Base-by-base conservation (phyloP, 2,329 filamentous ascomycete species). In the Cordyceps javanica region DNA sequence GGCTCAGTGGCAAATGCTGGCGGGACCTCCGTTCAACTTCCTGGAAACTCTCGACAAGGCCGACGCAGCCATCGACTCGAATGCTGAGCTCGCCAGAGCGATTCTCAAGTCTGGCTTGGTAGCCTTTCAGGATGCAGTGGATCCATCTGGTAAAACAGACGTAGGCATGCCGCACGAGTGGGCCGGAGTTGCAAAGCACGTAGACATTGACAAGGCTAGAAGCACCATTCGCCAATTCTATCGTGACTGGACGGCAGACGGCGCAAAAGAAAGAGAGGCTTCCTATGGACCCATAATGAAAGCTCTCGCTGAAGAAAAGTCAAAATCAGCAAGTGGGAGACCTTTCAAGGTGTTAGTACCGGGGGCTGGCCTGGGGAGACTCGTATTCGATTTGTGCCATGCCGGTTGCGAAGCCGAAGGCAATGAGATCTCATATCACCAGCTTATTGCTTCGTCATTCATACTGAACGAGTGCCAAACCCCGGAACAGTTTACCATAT, bases 371-470 rank as follows among this genome's bases (percentile, higher is more conserved):
- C 77, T 99, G 2, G 94, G 91, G 3, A 82, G 94, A 14, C 77
- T 97, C 2, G 90, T 97, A 0, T 96, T 95, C 66, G 94, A 99
- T 45, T 77, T 97, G 14, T 91, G 87, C 68, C 76, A 75, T 28
- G 77, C 76, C 1, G 92, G 94, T 11, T 95, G 86, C 70, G 75
- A 82, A 11, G 82, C 85, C 0, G 91, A 97, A 70, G 93, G 93
- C 28, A 97, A 97, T 68, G 90, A 99, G 73, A 96, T 97, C 61
- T 97, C 92, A 3, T 97, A 96, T 68, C 94, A 99, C 70, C 91
- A 96, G 70, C 82, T 99, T n/a, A 79, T 97, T 59, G 91, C 91
- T 1, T 95, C 90, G 6, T 83, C 82, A 0, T 87, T 89, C 68
- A 82, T 92, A 16, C 81, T 92, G 49, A 92, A 93, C 70, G 80